Evolutionary conservation across 2,329 filamentous ascomycete species (phyloP).

Genomic region (Colletotrichum sp.): DNA sequence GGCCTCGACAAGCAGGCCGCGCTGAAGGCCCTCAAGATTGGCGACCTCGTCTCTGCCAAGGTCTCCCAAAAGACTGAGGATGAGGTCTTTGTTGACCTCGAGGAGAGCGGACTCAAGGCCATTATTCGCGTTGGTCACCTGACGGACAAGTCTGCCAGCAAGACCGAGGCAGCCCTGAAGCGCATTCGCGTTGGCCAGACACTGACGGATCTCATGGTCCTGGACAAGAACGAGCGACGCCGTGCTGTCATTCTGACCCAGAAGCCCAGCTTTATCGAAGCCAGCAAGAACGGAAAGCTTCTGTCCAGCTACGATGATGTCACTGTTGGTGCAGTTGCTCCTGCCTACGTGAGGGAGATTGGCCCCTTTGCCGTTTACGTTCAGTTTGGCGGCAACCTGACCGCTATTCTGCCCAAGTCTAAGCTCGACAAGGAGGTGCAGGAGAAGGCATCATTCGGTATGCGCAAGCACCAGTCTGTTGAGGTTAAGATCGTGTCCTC

Average conservation of each 20-base stretch:
- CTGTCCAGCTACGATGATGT: conserved; percentile 76
- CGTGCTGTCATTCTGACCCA: conserved; percentile 78
- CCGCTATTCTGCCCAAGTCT: conserved; percentile 80
- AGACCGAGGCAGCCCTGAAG: conserved; percentile 78
- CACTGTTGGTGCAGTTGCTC: conserved; percentile 69
- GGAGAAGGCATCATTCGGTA: conserved; percentile 75
- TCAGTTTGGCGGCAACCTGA: conserved; percentile 81
- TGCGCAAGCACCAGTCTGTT: conserved; percentile 79
- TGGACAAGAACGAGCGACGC: conserved; percentile 84
- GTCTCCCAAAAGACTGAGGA: conserved; percentile 83
- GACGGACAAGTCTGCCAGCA: conserved; percentile 82
- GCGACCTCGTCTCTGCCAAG: conserved; percentile 77
- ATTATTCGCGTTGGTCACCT: conserved; percentile 79
- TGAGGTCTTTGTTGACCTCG: conserved; percentile 78
- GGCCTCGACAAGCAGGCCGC: conserved; percentile 77
- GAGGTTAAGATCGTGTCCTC: conserved; percentile 74
- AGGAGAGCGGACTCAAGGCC: conserved; percentile 77
- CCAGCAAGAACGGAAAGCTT: conserved; percentile 73
- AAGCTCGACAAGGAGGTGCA: conserved; percentile 76
- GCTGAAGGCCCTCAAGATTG: conserved; percentile 75
- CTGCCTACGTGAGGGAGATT: conserved; percentile 86
- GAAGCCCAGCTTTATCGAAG: conserved; percentile 83
- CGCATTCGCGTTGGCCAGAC: conserved; percentile 86
- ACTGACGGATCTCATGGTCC: conserved; percentile 79
- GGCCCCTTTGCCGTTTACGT: conserved; percentile 83